A percentile compares a stretch with the other conserved stretches of the same genome.
These are phyloP conservation scores for Podospora australis DNA, from an alignment of 495 filamentous ascomycete species.

Conservation along the genomic window DNA sequence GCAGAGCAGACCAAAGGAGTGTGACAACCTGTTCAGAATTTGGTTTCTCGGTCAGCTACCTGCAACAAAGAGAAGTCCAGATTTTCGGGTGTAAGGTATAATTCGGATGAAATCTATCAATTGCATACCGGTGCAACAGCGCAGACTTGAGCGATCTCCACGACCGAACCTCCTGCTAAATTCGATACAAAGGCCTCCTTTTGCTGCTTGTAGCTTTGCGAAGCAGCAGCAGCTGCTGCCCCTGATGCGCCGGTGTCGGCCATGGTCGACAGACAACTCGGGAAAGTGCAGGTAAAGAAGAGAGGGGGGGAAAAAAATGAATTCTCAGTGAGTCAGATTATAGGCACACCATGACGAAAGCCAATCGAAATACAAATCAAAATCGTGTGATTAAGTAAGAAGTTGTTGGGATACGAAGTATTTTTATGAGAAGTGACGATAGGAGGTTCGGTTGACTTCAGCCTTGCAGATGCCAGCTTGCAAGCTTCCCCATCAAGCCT, in stretches of 20 bases:
- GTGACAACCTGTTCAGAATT: conserved; percentile 57
- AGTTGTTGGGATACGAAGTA: not conserved
- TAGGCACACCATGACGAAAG: not conserved
- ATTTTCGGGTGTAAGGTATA: not conserved
- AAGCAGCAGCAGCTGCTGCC: conserved; percentile 22
- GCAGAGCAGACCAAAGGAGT: conserved; percentile 82
- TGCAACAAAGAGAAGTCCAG: not conserved
- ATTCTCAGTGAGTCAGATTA: not conserved
- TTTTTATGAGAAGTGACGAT: conserved; percentile 12
- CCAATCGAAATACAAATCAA: not conserved
- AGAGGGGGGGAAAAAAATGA: not conserved
- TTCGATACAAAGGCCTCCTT: conserved; percentile 96
- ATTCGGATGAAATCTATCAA: conserved; percentile 5
- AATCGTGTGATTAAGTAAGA: not conserved
- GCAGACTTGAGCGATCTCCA: conserved; percentile 81
- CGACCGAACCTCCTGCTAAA: conserved; percentile 73
- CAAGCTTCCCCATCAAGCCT: conserved; percentile 6
- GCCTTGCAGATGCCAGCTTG: conserved; percentile 14
- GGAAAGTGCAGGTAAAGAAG: not conserved
- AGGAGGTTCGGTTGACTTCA: conserved; percentile 6
- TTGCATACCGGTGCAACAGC: conserved; percentile 75
- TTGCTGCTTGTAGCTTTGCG: conserved; percentile 67
- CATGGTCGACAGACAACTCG: conserved; percentile 20
- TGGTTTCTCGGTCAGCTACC: conserved; percentile 4
- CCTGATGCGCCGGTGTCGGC: conserved; percentile 8